Evolutionary conservation across 2,329 filamentous ascomycete genomes (phyloP), one percentile per base, ranked within the genome.

Genomic region (Fusarium lateritium): DNA sequence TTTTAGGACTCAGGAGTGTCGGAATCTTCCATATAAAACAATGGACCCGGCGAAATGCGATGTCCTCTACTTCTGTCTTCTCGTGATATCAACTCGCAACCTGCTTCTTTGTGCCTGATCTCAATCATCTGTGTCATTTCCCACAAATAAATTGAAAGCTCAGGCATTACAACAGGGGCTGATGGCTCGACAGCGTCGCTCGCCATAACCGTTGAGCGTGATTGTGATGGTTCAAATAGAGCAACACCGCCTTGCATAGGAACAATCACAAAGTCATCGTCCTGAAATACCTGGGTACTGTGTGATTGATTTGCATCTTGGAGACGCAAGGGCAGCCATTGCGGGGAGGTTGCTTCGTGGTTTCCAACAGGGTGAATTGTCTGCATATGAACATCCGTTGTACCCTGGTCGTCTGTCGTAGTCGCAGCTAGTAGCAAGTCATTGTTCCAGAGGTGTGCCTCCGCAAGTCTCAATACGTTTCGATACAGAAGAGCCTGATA

Each of bases 201-300:
- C 7, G 31, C n/a, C 17, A 31, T 34, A 5, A 7, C 39, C 17
- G 22, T 4, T 8, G 51, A 33, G 3, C 17, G 38, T n/a, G 34
- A 38, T 33, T 33, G 22, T 13, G 28, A 31, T 3, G 58, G 63
- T n/a, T 54, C 39, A 11, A 57, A 57, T 5, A 73, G 17, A 26
- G 42, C 47, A 5, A 73, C 21, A 6, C 69, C 69, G 13, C 50
- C 40, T 1, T 34, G 9, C 2, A 57, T 65, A 7, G 69, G 59
- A 7, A 67, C 46, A 38, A 73, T 19, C 7, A 73, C 24, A 44
- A 58, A 58, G 22, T 62, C 56, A 19, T 73, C 64, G 7, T 73
- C 69, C 34, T 69, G 65, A 7, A 72, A 67, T 13, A 66, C 39
- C 44, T 46, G 50, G 5, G 17, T 53, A 10, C n/a, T 39, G 13